These are phyloP conservation scores for Carex cristatella DNA, from an alignment of 176 grass and related monocot species.

Conservation along the genomic window DNA sequence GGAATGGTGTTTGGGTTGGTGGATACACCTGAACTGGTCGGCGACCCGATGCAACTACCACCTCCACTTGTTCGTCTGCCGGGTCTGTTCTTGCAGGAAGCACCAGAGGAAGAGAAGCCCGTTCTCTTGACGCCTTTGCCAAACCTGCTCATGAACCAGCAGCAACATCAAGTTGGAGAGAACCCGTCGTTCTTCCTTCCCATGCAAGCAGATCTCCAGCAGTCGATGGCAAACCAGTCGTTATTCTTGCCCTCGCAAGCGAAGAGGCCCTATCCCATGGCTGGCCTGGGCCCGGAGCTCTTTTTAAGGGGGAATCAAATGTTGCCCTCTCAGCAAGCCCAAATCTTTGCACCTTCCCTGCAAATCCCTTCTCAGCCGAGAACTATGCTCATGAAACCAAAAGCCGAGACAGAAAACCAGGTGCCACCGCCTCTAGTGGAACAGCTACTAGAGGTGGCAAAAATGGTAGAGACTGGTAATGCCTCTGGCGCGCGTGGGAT, in stretches of 20 bases:
- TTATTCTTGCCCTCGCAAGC: conserved; percentile 46
- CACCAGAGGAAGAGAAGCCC: not conserved
- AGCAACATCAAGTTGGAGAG: conserved; percentile 23
- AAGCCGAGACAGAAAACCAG: conserved; percentile 13
- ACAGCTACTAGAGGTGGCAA: conserved; percentile 58
- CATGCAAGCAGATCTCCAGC: conserved; percentile 32
- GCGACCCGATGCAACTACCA: conserved; percentile 29
- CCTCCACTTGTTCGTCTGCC: not conserved
- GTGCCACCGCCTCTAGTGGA: not conserved
- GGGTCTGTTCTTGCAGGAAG: not conserved
- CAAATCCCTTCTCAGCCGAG: conserved; percentile 35
- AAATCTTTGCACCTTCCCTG: not conserved
- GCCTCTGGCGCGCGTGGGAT: conserved; percentile 75
- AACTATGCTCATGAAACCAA: conserved; percentile 18
- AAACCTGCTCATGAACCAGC: conserved; percentile 35
- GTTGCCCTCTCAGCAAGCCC: not conserved
- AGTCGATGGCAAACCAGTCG: conserved; percentile 32
- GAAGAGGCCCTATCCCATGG: conserved; percentile 45
- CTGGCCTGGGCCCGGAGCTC: conserved; percentile 13
- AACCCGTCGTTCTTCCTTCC: conserved; percentile 44
- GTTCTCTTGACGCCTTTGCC: conserved; percentile 5
- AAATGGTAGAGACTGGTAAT: conserved; percentile 51
- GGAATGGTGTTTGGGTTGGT: conserved; percentile 34
- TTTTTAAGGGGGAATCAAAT: conserved; percentile 30
- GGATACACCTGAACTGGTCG: conserved; percentile 37